Evolutionary conservation across 805 yeast genomes (phyloP), one percentile per base, ranked within the genome.

Genomic region (Brettanomyces sp.): DNA sequence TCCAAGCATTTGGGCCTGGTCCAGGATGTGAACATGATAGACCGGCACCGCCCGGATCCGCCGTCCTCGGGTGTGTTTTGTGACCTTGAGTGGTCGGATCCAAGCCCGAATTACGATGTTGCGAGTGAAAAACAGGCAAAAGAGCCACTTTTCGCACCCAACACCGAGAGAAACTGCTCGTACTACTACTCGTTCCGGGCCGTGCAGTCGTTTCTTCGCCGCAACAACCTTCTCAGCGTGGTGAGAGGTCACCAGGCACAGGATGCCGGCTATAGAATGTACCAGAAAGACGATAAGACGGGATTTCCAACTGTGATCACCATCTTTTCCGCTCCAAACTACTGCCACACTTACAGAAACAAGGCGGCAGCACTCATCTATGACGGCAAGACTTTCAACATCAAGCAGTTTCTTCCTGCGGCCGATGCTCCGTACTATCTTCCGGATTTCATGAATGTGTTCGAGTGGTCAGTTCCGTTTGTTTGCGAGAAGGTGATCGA

Each of bases 221-320:
- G 79, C 45, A 91, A 88, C 38, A 85, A 85, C 22, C 68, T 91
- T 30, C 67, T 91, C 35, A 82, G 90, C 14, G 78, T 91, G 33
- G 87, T 91, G 39, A 74, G 98, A 49, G 98, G 97, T 1, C 98
- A 91, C 64, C 97, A 91, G 66, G 96, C 97, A 1, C 97, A 91
- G 64, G 96, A 90, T 64, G 88, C 91, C 3, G 98, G 98, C 32
- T 90, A 88, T 67, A 70, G 96, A 59, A 90, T 91, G 86, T 90
- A 90, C 66, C 82, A 83, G 56, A 78, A 85, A 50, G 85, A 95
- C 4, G 78, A 79, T 47, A 73, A 85, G 5, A 79, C 88, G 53
- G 95, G 95, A 4, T 91, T 91, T 63, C 97, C 97, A 2, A 77
- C 91, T 5, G 71, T 90, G 42, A 76, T 91, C 63, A 90, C 97